These are phyloP conservation scores for Arthrobotrys entomopaga DNA, from an alignment of 2,329 filamentous ascomycete species.

Conservation along the genomic window DNA sequence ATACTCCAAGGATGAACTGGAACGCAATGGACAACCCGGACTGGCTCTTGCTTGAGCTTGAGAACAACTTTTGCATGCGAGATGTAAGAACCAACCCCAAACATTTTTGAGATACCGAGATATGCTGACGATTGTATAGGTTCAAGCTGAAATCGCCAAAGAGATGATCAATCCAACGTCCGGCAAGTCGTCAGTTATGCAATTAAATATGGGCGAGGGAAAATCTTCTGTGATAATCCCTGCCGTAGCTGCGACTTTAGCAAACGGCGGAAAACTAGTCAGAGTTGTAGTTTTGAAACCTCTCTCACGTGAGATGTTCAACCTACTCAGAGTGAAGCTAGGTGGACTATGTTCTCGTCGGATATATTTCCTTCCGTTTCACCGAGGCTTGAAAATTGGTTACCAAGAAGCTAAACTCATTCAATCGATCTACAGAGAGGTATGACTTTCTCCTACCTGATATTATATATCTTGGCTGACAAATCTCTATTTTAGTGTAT, in stretches of 20 bases:
- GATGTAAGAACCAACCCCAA: constrained; percentile 50
- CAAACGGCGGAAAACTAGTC: constrained; percentile 66
- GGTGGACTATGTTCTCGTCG: constrained; percentile 69
- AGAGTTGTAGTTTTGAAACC: constrained; percentile 72
- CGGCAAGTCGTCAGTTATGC: constrained; percentile 68
- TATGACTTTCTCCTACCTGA: constrained; percentile 6
- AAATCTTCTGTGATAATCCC: constrained; percentile 77
- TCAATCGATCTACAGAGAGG: constrained; percentile 60
- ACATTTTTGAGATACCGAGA: not conserved
- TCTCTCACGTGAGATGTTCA: constrained; percentile 70
- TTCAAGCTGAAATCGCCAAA: constrained; percentile 70
- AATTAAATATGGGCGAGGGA: constrained; percentile 77
- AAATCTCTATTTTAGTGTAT: constrained; percentile 63
- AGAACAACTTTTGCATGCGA: constrained; percentile 72
- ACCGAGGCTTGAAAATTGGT: constrained; percentile 64
- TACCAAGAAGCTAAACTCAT: constrained; percentile 61
- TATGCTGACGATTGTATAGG: constrained; percentile 54
- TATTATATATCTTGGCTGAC: not conserved
- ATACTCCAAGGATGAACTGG: constrained; percentile 69
- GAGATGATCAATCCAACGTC: constrained; percentile 67
- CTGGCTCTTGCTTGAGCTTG: constrained; percentile 75
- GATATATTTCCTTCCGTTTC: constrained; percentile 71
- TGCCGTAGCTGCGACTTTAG: constrained; percentile 69
- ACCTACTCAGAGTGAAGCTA: constrained; percentile 68
- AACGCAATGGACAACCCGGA: constrained; percentile 67